phyloP scores from a whole-genome alignment of 139 green algal species.

The Coelastrella sp. region DNA sequence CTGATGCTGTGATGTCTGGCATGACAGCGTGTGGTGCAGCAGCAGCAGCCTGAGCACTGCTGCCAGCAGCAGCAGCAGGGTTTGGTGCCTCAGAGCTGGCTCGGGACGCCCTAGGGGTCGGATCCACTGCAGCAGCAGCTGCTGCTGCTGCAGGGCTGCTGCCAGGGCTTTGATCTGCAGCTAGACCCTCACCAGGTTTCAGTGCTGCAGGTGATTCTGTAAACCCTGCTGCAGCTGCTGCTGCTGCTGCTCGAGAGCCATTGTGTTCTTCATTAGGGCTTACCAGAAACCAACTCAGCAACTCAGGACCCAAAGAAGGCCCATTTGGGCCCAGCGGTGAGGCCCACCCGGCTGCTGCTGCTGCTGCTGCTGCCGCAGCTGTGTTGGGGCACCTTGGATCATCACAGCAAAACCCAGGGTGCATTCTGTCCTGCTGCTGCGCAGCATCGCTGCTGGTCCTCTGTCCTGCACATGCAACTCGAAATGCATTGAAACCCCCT shows the following conservation, averaged over 20 bases:
- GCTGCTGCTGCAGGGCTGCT: conserved; percentile 9
- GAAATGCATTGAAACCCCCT: background rate
- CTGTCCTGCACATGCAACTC: background rate
- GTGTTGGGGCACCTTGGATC: conserved; percentile 20
- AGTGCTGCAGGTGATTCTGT: background rate
- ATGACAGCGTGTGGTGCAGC: background rate
- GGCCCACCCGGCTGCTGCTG: background rate
- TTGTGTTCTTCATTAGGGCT: background rate
- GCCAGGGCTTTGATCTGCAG: background rate
- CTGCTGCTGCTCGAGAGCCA: background rate
- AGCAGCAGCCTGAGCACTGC: too few relatives aligned
- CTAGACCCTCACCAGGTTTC: background rate
- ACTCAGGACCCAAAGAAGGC: background rate
- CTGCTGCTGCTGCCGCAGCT: conserved; percentile 1
- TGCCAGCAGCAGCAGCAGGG: background rate
- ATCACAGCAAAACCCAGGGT: background rate
- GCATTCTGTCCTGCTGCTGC: background rate
- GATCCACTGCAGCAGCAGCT: background rate
- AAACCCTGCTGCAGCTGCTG: too few relatives aligned
- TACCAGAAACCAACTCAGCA: conserved; percentile 40
- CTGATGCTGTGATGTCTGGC: background rate
- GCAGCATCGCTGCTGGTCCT: background rate
- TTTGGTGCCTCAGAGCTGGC: background rate
- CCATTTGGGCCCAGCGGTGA: background rate
- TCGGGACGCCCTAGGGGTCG: background rate